Percentiles rank a stretch among this genome's conserved stretches.
Conservation (phyloP, 2,329 filamentous ascomycete genomes). For the Penicillium sp. region DNA sequence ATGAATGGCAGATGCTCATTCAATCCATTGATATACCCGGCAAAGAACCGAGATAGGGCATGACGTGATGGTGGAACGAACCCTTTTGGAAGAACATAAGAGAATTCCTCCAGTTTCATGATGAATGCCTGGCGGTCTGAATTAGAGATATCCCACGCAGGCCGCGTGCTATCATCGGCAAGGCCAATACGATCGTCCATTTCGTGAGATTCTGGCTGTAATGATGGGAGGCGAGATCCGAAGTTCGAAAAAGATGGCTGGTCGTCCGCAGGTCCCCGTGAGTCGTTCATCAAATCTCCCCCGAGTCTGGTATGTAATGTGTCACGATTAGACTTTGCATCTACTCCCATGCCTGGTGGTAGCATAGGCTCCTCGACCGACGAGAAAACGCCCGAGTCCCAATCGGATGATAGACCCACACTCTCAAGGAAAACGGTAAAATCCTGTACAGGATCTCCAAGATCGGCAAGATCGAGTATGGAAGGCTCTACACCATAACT, state of each 20-base stretch:
- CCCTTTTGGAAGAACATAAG: slow-evolving; percentile 47
- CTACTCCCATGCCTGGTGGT: slow-evolving; percentile 38
- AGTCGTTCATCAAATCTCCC: slow-evolving; percentile 42
- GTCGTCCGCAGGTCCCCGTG: slow-evolving; percentile 41
- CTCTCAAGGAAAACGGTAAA: slow-evolving; percentile 52
- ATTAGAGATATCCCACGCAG: slow-evolving; percentile 51
- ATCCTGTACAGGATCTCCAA: slow-evolving; percentile 52
- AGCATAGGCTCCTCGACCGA: slow-evolving; percentile 43
- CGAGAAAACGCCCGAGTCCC: slow-evolving; percentile 51
- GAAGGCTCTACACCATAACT: slow-evolving; percentile 48
- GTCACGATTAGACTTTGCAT: slow-evolving; percentile 38
- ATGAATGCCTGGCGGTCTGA: slow-evolving; percentile 48
- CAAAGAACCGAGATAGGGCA: slow-evolving; percentile 51
- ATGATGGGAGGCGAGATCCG: slow-evolving; percentile 49
- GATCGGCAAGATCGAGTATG: slow-evolving; percentile 47
- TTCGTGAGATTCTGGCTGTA: slow-evolving; percentile 49
- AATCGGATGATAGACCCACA: slow-evolving; percentile 52
- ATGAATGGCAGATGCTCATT: slow-evolving; percentile 56
- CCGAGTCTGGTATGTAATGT: slow-evolving; percentile 36
- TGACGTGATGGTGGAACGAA: slow-evolving; percentile 53
- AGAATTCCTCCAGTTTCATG: slow-evolving; percentile 48
- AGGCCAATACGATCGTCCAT: slow-evolving; percentile 45
- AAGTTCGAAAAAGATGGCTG: slow-evolving; percentile 51
- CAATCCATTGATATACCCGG: slow-evolving; percentile 54
- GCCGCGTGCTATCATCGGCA: slow-evolving; percentile 44